Percentiles rank a stretch among this genome's conserved stretches.
Evolutionary conservation across 2,329 filamentous ascomycete species (phyloP).

Genomic region (Fonsecaea multimorphosa): DNA sequence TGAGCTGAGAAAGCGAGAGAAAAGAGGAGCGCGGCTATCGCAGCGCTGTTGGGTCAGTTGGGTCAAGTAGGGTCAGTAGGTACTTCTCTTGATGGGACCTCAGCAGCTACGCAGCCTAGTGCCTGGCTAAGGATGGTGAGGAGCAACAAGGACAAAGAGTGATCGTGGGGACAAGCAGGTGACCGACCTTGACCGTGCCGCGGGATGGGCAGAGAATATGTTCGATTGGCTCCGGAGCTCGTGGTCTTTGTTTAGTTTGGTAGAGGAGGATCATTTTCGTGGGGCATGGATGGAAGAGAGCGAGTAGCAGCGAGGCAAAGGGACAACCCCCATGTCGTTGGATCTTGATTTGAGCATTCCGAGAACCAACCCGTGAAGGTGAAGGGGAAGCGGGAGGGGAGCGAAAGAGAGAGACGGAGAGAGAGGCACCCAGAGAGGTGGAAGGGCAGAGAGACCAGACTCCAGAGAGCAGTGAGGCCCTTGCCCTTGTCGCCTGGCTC

Average conservation of each 20-base stretch:
- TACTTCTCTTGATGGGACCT: background rate
- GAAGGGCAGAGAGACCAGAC: too few species aligned
- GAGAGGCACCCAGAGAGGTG: background rate
- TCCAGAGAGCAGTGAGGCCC: too few species aligned
- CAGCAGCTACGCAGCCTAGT: slow-evolving; percentile 23
- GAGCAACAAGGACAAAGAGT: slow-evolving; percentile 1
- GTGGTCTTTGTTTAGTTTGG: slow-evolving; percentile 1
- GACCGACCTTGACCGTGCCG: slow-evolving; percentile 10
- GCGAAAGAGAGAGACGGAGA: background rate
- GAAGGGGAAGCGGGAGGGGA: background rate
- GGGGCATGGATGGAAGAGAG: slow-evolving; percentile 16
- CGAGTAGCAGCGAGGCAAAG: slow-evolving; percentile 7
- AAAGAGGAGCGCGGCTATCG: slow-evolving; percentile 34
- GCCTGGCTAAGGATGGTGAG: slow-evolving; percentile 31
- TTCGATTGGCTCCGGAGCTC: slow-evolving; percentile 19
- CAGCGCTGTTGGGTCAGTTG: slow-evolving; percentile 3
- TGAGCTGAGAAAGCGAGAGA: slow-evolving; percentile 19
- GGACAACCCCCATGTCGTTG: slow-evolving; percentile 4
- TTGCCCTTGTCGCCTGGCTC: too few species aligned
- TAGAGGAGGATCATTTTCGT: slow-evolving; percentile 22
- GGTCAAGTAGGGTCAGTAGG: background rate
- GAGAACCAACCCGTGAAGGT: background rate
- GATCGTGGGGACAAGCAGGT: slow-evolving; percentile 20
- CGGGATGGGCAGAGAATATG: slow-evolving; percentile 5
- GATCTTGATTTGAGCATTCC: slow-evolving; percentile 16